These are phyloP conservation scores for Cryptococcus amylolentus DNA, from an alignment of 1,284 basidiomycete genomes.

Conservation along the genomic window DNA sequence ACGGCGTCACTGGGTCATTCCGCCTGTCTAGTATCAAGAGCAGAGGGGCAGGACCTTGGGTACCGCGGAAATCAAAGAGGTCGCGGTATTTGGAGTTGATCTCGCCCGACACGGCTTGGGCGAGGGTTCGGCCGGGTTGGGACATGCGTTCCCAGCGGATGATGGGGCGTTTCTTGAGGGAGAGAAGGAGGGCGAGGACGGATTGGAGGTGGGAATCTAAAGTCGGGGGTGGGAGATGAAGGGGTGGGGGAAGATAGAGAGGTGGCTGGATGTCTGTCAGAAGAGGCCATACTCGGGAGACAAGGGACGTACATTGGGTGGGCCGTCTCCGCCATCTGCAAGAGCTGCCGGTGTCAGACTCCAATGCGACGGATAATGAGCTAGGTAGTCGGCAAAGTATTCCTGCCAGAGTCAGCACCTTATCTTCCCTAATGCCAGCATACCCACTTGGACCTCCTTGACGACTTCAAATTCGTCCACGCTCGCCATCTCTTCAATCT, in stretches of 20 bases:
- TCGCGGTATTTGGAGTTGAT: constrained; percentile 50
- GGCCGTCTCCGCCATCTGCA: constrained; percentile 46
- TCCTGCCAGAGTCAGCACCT: constrained; percentile 57
- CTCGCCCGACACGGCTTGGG: constrained; percentile 66
- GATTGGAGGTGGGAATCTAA: constrained; percentile 76
- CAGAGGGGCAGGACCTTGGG: constrained; percentile 54
- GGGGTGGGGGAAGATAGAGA: constrained; percentile 56
- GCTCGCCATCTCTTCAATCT: constrained; percentile 89
- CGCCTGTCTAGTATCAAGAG: constrained; percentile 69
- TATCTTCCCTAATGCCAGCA: background rate
- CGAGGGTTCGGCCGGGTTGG: constrained; percentile 82
- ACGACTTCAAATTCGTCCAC: constrained; percentile 97
- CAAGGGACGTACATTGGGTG: constrained; percentile 41
- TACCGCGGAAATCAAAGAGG: constrained; percentile 56
- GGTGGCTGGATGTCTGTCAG: constrained; percentile 37
- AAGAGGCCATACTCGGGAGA: background rate
- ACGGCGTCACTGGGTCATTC: constrained; percentile 95
- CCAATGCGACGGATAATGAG: constrained; percentile 81
- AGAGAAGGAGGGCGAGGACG: constrained; percentile 82
- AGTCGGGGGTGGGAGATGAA: constrained; percentile 58
- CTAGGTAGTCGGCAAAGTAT: constrained; percentile 92
- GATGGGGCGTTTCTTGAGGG: constrained; percentile 88
- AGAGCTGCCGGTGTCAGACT: constrained; percentile 68
- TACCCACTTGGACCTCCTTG: constrained; percentile 83
- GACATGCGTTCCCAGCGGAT: constrained; percentile 96